Conservation (phyloP, 2,329 filamentous ascomycete genomes). For the Pseudocercospora macadamiae region DNA sequence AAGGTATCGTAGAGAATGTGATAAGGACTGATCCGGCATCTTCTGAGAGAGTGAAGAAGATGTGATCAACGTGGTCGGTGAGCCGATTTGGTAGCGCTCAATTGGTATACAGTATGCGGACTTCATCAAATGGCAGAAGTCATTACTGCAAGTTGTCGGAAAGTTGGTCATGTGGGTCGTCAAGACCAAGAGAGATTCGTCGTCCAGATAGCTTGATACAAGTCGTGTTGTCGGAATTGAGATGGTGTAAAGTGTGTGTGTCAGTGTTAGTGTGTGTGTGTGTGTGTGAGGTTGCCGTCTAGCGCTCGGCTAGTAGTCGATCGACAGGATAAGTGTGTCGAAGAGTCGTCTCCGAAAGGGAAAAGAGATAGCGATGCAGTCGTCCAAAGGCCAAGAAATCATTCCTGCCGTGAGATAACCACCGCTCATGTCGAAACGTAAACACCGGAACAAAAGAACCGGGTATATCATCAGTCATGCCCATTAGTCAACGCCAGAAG, state of each 20-base stretch:
- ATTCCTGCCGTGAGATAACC: conserved; percentile 16
- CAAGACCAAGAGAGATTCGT: conserved; percentile 20
- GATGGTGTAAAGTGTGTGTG: conserved; percentile 5
- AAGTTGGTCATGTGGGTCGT: conserved; percentile 26
- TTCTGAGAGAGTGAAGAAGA: conserved; percentile 36
- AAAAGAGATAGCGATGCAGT: conserved; percentile 20
- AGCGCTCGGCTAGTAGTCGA: conserved; percentile 16
- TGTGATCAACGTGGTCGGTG: conserved; percentile 36
- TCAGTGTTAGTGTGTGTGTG: too few relatives aligned
- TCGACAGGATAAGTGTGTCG: conserved; percentile 18
- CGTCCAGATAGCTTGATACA: conserved; percentile 8
- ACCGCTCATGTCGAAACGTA: conserved; percentile 24
- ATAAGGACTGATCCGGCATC: conserved; percentile 36
- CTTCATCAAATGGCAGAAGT: conserved; percentile 24
- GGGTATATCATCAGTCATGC: conserved; percentile 35
- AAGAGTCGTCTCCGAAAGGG: conserved; percentile 17
- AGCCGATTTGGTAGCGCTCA: conserved; percentile 22
- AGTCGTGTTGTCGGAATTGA: conserved; percentile 12
- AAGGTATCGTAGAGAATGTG: conserved; percentile 1
- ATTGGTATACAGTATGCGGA: conserved; percentile 9
- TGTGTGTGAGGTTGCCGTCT: conserved; percentile 11
- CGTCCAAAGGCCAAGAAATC: conserved; percentile 16
- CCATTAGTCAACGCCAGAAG: conserved; percentile 29
- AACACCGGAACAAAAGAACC: conserved; percentile 35
- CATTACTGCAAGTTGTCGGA: conserved; percentile 17